Evolutionary conservation across 1,284 basidiomycete species (phyloP), one percentile per base, ranked within the genome.

Genomic region (Ganoderma meredithae): DNA sequence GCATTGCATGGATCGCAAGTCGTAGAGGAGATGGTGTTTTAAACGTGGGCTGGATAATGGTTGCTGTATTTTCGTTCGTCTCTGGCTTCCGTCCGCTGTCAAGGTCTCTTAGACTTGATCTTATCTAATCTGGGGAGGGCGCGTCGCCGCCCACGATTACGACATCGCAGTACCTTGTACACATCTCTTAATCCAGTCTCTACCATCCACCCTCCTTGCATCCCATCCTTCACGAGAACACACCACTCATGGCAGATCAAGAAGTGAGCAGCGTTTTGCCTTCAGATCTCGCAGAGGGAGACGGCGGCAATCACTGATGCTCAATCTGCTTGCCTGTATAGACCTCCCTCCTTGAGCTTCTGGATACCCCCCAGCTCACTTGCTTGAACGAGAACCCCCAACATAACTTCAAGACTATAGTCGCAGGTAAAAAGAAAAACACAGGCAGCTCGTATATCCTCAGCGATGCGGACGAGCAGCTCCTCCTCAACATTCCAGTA

Each of bases 401-500:
- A 0, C 90, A 93, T 76, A 84, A 86, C 9, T 78, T 95, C 64
- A 87, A 88, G 71, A 83, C 84, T 40, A 88, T 94, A 66, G 71
- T 94, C 31, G 79, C 81, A 1, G 72, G 77, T 40, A 89, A 85
- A 75, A 79, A 80, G 13, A 83, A 78, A 75, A 87, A 92, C 79
- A 83, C 80, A 1, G 68, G 71, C 22, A 63, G 68, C 27, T 79
- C 79, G 43, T 93, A 88, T 78, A 84, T 96, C 68, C 85, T 91
- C 72, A 94, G 91, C 75, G 94, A 95, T 76, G 89, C 87, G 1
- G 95, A 96, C 76, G 93, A 94, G 75, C 90, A 96, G 75, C 82
- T 94, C 19, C 82, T 95, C 36, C 75, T 95, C 65, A 91, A 84
- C 71, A 84, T 95, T 65, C 84, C 86, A 27, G 92, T 92, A 76